Evolutionary conservation across 805 yeast species (phyloP), one percentile per base, ranked within the genome.

Genomic region (Kodamaea neixiangensis): DNA sequence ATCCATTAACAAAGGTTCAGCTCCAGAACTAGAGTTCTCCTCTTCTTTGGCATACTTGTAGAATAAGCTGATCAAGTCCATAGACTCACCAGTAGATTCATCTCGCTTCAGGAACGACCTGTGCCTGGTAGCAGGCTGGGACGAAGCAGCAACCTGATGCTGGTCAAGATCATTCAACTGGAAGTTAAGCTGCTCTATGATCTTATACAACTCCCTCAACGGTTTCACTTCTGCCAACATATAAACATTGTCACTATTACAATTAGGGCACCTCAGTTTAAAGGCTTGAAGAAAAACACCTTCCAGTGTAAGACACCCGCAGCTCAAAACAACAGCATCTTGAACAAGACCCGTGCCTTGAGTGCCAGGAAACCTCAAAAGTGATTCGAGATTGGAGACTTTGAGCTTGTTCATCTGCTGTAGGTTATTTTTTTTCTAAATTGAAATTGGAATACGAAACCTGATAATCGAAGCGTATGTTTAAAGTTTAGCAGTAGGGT

Each of bases 291-390:
- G 37, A 22, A 48, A 73, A 17, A 44, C 55, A 0, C 61, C 47
- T 52, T 73, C 77, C 2, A 76, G 70, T 2, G 63, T 68, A 22
- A 74, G 58, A 56, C 78, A 74, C 1, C 78, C 78, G 56, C 78
- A 74, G 2, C 67, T 58, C n/a, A 74, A 62, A 11, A 73, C 67
- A 13, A 69, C 60, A 3, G 71, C 64, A 54, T 74, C 78, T 2
- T 61, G 21, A 5, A 67, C 65, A 2, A 66, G 48, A n/a, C n/a
- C 41, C 3, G 29, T 51, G 1, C 53, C 47, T 25, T 37, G 44
- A 18, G 33, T 14, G 0, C 65, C 68, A 1, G 66, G 63, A 18
- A 68, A 55, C 50, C 54, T 53, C 5, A 71, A 61, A 18, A 71
- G 57, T 13, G 53, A 38, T 49, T 68, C 72, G 40, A 69, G 59